Conservation (phyloP, 75 land plant genomes). For the Selaginella tamariscina region DNA sequence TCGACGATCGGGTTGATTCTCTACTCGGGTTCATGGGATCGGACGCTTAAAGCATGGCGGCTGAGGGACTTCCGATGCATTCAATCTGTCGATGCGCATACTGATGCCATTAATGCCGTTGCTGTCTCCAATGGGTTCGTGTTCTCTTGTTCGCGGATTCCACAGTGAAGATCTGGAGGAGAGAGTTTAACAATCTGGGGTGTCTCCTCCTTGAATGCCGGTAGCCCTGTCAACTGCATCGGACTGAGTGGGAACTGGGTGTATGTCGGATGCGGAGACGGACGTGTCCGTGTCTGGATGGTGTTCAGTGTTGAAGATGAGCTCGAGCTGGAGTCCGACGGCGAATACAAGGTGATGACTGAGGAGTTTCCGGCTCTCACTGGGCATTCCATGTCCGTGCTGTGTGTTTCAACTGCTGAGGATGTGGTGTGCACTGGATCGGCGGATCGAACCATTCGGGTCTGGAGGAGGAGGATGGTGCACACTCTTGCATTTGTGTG, state of each 20-base stretch:
- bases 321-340: not conserved
- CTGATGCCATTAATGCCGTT: not conserved
- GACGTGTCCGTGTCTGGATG: not conserved
- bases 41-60: not conserved
- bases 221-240: not conserved
- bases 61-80: not conserved
- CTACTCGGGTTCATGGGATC: slow-evolving; percentile 10
- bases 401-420: not conserved
- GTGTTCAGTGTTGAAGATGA: too few species aligned
- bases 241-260: not conserved
- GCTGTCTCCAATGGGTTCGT: slow-evolving; percentile 1
- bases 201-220: not conserved
- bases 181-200: not conserved
- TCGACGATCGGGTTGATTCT: not conserved
- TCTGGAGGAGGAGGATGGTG: slow-evolving; percentile 11
- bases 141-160: not conserved
- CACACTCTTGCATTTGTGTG: not conserved
- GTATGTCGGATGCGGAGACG: not conserved
- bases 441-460: slow-evolving; percentile 15
- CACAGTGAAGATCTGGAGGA: slow-evolving; percentile 1
- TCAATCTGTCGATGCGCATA: slow-evolving; percentile 4
- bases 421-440: slow-evolving; percentile 16
- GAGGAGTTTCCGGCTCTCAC: not conserved
- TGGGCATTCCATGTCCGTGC: slow-evolving; percentile 16
- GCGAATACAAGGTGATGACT: too few species aligned